phyloP scores from a whole-genome alignment of 768 basidiomycete genomes.

The Boletus reticuloceps region DNA sequence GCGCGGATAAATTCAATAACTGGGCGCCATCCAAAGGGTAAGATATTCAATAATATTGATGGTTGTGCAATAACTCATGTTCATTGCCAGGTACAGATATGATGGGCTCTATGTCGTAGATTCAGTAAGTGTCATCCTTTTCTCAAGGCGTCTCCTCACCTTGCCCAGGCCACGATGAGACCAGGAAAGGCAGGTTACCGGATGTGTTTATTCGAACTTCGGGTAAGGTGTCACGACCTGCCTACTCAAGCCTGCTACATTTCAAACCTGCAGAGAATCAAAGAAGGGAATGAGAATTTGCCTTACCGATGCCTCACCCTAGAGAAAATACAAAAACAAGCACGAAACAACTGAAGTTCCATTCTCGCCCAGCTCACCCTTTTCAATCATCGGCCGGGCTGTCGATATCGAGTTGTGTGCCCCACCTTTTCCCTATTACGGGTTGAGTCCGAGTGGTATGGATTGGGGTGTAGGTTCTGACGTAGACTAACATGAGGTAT shows the following conservation, averaged over 20 bases:
- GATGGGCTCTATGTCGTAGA: slow-evolving; percentile 32
- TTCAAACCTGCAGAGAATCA: slow-evolving; percentile 17
- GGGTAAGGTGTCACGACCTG: slow-evolving; percentile 9
- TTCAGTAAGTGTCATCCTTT: slow-evolving; percentile 11
- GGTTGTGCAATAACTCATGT: not conserved
- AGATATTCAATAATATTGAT: not conserved
- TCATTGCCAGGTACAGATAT: slow-evolving; percentile 28
- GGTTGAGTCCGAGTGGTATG: no score
- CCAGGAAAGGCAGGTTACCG: slow-evolving; percentile 17
- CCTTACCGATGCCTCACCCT: slow-evolving; percentile 20
- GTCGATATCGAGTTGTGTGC: not conserved
- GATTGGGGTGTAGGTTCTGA: no score
- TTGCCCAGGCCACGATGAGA: slow-evolving; percentile 13
- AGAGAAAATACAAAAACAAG: slow-evolving; percentile 1
- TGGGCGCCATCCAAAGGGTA: slow-evolving; percentile 28
- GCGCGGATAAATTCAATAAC: slow-evolving; percentile 11
- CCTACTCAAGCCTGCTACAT: not conserved
- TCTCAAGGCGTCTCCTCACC: slow-evolving; percentile 1
- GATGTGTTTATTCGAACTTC: slow-evolving; percentile 33
- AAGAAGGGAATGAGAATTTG: slow-evolving; percentile 14
- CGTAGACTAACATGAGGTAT: no score
- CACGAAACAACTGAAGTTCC: not conserved
- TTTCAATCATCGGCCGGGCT: not conserved
- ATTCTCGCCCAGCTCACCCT: not conserved
- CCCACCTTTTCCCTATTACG: not conserved